These are phyloP conservation scores for Podospora tetraspora DNA, from an alignment of 495 filamentous ascomycete species.

Conservation along the genomic window DNA sequence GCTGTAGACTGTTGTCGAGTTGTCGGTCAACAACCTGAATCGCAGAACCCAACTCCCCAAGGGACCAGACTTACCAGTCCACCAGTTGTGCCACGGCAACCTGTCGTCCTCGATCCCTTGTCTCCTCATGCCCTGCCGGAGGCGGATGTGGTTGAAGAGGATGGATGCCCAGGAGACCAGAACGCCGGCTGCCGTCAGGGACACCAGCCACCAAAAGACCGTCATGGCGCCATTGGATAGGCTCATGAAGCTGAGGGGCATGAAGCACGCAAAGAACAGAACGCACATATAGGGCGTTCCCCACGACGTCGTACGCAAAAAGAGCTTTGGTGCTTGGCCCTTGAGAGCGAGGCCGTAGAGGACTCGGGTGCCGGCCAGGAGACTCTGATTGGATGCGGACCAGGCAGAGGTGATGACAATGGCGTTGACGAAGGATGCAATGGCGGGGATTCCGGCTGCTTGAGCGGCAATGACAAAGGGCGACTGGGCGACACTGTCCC, in stretches of 20 bases:
- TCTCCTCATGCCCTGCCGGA: conserved; percentile 37
- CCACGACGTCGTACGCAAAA: conserved; percentile 53
- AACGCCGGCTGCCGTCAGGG: conserved; percentile 50
- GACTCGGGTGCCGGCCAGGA: conserved; percentile 57
- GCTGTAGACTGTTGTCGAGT: conserved; percentile 23
- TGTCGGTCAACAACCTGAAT: background rate
- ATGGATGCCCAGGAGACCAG: conserved; percentile 52
- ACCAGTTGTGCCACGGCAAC: conserved; percentile 45
- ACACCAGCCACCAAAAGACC: conserved; percentile 58
- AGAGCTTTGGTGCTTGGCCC: conserved; percentile 52
- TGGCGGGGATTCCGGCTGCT: conserved; percentile 57
- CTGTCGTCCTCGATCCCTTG: conserved; percentile 35
- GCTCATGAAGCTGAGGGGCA: conserved; percentile 55
- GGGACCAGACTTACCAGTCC: conserved; percentile 28
- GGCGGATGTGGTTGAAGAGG: conserved; percentile 43
- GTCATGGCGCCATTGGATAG: conserved; percentile 51
- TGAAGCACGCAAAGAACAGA: conserved; percentile 46
- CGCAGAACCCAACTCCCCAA: background rate
- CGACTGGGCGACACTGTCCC: conserved; percentile 52
- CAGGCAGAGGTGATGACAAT: conserved; percentile 69
- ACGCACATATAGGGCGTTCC: conserved; percentile 59
- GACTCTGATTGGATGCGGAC: conserved; percentile 60
- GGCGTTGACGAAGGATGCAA: conserved; percentile 62
- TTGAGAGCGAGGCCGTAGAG: conserved; percentile 59
- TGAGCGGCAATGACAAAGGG: conserved; percentile 68